These are phyloP conservation scores for Saturnispora serradocipensis DNA, from an alignment of 805 yeast species.

Conservation along the genomic window DNA sequence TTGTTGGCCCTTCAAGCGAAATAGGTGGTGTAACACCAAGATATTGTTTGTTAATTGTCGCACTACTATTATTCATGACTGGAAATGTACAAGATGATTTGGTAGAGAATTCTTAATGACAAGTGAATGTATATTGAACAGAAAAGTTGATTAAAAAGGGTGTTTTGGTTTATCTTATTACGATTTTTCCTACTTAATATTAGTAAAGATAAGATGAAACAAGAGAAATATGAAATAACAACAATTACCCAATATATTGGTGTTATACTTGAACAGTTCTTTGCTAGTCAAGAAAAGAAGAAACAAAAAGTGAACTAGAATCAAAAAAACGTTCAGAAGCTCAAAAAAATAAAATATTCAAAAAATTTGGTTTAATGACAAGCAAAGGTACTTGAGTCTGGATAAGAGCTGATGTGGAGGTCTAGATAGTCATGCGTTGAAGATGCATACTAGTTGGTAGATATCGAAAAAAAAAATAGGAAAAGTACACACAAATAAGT, in stretches of 20 bases:
- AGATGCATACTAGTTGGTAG: no score
- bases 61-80: neutral
- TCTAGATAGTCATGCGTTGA: neutral
- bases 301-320: neutral
- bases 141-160: no score
- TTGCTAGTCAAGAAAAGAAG: neutral
- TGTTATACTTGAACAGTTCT: neutral
- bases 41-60: conserved; percentile 22
- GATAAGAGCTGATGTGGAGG: neutral
- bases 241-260: neutral
- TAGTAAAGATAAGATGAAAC: neutral
- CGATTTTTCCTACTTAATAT: neutral
- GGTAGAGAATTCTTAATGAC: no score
- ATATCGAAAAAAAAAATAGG: no score
- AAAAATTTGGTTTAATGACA: neutral
- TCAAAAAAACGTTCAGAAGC: neutral
- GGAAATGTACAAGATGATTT: neutral
- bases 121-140: no score
- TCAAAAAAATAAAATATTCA: no score
- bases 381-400: no score
- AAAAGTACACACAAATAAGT: no score
- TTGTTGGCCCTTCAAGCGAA: conserved; percentile 76
- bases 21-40: conserved; percentile 77
- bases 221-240: neutral
- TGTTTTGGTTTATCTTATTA: no score